phyloP scores from a whole-genome alignment of 2,329 filamentous ascomycete genomes.

The Fusarium protoensiforme region DNA sequence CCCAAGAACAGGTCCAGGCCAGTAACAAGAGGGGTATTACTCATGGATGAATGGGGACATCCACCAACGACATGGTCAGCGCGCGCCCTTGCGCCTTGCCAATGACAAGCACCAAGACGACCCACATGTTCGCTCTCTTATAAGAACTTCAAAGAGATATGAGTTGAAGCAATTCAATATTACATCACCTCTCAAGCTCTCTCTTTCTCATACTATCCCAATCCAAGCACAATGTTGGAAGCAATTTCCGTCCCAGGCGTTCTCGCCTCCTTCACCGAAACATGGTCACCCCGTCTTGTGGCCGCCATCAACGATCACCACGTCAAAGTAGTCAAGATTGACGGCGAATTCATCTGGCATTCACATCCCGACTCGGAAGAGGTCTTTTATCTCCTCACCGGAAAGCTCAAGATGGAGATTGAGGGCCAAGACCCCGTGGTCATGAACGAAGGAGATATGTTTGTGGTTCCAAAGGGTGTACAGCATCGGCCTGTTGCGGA shows the following conservation, averaged over 20 bases:
- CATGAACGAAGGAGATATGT: slow-evolving; percentile 48
- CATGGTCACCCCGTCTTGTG: slow-evolving; percentile 47
- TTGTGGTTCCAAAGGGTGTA: slow-evolving; percentile 50
- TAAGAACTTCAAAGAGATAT: neutral
- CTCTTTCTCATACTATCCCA: neutral
- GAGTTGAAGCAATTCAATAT: neutral
- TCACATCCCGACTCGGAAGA: slow-evolving; percentile 54
- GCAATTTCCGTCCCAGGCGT: slow-evolving; percentile 39
- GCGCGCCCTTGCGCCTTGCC: slow-evolving; percentile 16
- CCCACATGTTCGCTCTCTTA: neutral
- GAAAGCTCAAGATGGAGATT: slow-evolving; percentile 49
- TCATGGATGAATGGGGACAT: neutral
- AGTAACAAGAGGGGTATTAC: neutral
- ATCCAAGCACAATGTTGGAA: slow-evolving; percentile 19
- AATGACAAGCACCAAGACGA: neutral
- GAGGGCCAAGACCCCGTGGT: slow-evolving; percentile 43
- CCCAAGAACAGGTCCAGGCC: neutral
- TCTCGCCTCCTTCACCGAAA: slow-evolving; percentile 43
- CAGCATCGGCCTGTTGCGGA: slow-evolving; percentile 51
- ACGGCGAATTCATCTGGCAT: slow-evolving; percentile 55
- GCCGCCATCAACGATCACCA: slow-evolving; percentile 51
- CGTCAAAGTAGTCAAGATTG: slow-evolving; percentile 53
- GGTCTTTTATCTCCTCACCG: slow-evolving; percentile 52
- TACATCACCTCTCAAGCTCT: neutral
- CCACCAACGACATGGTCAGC: neutral